Base-by-base conservation (phyloP, 2,329 filamentous ascomycete genomes). In the Penicillium vulpinum region DNA sequence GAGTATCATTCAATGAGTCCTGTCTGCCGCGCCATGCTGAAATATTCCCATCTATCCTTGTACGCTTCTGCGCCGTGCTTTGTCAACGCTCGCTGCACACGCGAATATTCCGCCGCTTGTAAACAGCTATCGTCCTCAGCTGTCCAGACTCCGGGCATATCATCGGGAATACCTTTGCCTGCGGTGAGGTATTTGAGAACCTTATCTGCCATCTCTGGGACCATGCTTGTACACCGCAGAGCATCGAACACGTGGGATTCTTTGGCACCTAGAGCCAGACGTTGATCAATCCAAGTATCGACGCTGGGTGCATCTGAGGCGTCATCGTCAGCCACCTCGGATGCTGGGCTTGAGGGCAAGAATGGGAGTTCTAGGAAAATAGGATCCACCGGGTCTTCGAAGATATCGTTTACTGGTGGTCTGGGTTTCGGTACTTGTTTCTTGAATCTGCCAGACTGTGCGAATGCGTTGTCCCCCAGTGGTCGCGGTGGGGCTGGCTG, bases 81-180 rank as follows among this genome's bases (percentile, higher is more conserved):
- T 43, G 72, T 58, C 49, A 75, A 48, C 26, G 79, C 62, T 35
- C 65, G 66, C 36, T 73, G 57, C 22, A 80, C 68, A 2, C 59
- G 66, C 18, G 69, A 69, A 26, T 60, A 64, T 61, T 79, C 68
- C 4, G 39, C 43, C 9, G 70, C 71, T 36, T 72, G 61, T 31
- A 80, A 52, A 22, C 65, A 65, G 29, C 67, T 58, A 55, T 82
- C 80, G 54, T 82, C 80, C 38, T 74, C 68, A 10, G 70, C 58
- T 7, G 79, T 81, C 80, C 80, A 82, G 18, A 81, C 75, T 5
- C 80, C 80, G 16, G 59, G 71, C 52, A 77, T 71, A 50, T 78
- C 58, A 13, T 66, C 51, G 0, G 80, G 79, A 21, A 81, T 71
- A 1, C 60, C 64, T 16, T 73, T 65, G 5, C 72, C 73, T 24